phyloP scores from a whole-genome alignment of 2,329 filamentous ascomycete genomes.

The Ceratocystis eucalypticola region DNA sequence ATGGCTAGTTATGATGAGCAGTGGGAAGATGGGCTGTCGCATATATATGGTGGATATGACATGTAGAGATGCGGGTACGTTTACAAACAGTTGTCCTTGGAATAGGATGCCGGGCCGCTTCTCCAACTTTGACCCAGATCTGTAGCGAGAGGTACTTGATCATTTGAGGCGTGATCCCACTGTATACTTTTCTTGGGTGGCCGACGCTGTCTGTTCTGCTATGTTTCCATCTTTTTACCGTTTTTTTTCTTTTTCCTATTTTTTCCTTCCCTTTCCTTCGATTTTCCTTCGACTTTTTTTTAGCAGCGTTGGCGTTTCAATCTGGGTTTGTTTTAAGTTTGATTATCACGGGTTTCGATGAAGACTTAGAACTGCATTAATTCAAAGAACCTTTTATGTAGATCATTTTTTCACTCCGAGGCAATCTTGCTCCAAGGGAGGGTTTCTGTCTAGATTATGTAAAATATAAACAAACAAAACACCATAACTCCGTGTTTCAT shows the following conservation, averaged over 20 bases:
- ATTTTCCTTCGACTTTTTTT: not conserved
- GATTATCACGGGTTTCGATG: constrained; percentile 1
- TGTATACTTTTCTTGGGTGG: constrained; percentile 6
- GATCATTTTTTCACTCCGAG: too few relatives aligned
- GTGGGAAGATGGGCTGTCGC: not conserved
- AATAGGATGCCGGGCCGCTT: too few relatives aligned
- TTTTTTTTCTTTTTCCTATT: not conserved
- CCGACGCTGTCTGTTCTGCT: not conserved
- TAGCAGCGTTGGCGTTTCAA: constrained; percentile 16
- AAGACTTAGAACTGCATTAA: constrained; percentile 10
- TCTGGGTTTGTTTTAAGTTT: constrained; percentile 13
- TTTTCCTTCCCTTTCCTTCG: not conserved
- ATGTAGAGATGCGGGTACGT: not conserved
- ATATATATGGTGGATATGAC: not conserved
- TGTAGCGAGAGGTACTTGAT: not conserved
- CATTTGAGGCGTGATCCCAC: not conserved
- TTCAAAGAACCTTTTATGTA: not conserved
- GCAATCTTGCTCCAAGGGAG: not conserved
- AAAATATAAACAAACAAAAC: constrained; percentile 6
- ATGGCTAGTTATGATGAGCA: constrained; percentile 47
- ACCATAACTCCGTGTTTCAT: constrained; percentile 8
- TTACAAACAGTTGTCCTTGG: not conserved
- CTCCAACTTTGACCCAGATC: not conserved
- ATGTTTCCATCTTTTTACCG: not conserved
- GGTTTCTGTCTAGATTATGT: not conserved